A percentile compares a stretch with the other conserved stretches of the same genome.
phyloP scores from a whole-genome alignment of 208 protist genomes.

The Trichomonas gallinae region DNA sequence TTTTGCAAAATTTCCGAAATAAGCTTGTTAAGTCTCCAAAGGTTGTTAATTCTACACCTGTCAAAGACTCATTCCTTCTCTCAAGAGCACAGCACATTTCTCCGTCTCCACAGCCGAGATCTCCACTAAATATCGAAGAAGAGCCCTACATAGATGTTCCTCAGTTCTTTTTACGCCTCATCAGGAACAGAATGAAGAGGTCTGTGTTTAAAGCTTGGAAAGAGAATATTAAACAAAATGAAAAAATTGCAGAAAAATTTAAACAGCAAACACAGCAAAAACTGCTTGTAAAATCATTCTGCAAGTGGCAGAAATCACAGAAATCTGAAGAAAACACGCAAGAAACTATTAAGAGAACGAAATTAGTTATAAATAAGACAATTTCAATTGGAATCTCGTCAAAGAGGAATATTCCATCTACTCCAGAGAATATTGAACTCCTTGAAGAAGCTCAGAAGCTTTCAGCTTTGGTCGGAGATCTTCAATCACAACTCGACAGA shows the following conservation, averaged over 20 bases:
- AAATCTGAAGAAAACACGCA: not conserved
- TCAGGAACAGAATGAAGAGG: not conserved
- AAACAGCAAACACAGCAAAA: not conserved
- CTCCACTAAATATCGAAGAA: not conserved
- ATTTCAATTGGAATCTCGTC: not conserved
- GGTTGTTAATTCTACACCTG: not conserved
- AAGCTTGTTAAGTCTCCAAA: not conserved
- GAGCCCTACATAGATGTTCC: not conserved
- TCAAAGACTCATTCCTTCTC: not conserved
- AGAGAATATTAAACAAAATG: not conserved
- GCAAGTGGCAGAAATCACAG: not conserved
- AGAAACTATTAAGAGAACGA: not conserved
- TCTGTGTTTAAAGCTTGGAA: not conserved
- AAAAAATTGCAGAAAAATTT: not conserved
- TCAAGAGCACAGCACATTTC: not conserved
- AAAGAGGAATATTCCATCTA: not conserved
- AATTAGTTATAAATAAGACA: not conserved
- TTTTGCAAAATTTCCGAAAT: not conserved
- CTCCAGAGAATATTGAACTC: not conserved
- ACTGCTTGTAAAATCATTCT: not conserved
- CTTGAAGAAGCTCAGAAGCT: not conserved
- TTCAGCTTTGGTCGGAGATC: not conserved
- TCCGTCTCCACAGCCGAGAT: not conserved
- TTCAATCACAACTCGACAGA: not conserved
- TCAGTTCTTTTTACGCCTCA: not conserved